Evolutionary conservation across 805 yeast species (phyloP), one percentile per base, ranked within the genome.

Genomic region (Saccharomycopsis guyanensis): DNA sequence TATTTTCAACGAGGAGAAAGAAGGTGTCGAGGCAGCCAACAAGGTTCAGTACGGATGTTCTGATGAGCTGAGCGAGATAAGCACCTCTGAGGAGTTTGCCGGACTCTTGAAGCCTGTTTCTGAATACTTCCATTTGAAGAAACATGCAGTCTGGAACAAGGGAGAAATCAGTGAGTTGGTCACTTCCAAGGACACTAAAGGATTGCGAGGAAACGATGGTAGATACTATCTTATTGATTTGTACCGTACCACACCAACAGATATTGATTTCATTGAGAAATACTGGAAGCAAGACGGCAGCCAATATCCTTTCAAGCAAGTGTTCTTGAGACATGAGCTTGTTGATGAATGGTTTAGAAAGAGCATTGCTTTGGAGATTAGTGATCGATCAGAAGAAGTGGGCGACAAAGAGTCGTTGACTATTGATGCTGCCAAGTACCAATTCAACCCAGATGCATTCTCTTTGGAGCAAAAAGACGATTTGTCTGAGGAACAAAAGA

Each of bases 341-440:
- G 78, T 91, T 40, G 91, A 81, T 55, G 86, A 80, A 56, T 91
- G 96, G 96, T 86, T 93, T 82, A 76, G 75, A 58, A 64, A 77
- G 49, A 77, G 81, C 59, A 73, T 83, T 2, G 75, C 83, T 13
- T 69, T 66, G 18, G 68, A 69, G 40, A 61, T 79, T 52, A 71
- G 71, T 49, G 65, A 59, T 1, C 77, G 76, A 56, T 67, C 78
- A 37, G 78, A 75, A 47, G 66, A 65, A 44, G 59, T 56, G 33
- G 65, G 64, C n/a, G 68, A 65, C 48, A 65, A 66, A 16, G 51
- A 57, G 42, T 49, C 72, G 37, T 68, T 81, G 44, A 69, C 68
- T 8, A 66, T 80, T 50, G 78, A 80, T 42, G 67, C 74, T 36
- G 68, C 73, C 35, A 61, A 69, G 45, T 80, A 76, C 58, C 61